A percentile compares a stretch with the other conserved stretches of the same genome.
Conservation (phyloP, 2,329 filamentous ascomycete genomes). For the Trichoderma sp. region DNA sequence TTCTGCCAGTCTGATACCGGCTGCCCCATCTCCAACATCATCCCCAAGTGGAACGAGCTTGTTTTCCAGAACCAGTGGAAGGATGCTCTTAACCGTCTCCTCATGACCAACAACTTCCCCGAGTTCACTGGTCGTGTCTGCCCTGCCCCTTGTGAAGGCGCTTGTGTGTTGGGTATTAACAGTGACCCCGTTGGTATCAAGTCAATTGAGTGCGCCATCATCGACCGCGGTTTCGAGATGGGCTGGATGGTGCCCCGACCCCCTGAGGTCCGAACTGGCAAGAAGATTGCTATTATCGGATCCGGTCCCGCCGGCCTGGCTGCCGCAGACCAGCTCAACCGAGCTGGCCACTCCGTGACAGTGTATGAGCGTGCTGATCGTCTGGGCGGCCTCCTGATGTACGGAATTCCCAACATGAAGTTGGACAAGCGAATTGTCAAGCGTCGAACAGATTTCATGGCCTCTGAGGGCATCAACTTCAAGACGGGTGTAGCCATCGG, state of each 20-base stretch:
- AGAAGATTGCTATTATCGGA: constrained; percentile 85
- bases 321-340: constrained; percentile 91
- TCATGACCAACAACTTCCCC: constrained; percentile 98
- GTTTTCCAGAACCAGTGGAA: constrained; percentile 79
- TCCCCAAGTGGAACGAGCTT: constrained; percentile 93
- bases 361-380: constrained; percentile 94
- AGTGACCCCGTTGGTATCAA: constrained; percentile 98
- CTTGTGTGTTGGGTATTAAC: constrained; percentile 94
- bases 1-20: constrained; percentile 97
- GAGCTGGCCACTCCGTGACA: constrained; percentile 83
- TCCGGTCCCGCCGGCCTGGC: constrained; percentile 92
- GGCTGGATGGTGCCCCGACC: constrained; percentile 92
- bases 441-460: constrained; percentile 94
- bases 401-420: constrained; percentile 99
- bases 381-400: constrained; percentile 91
- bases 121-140: constrained; percentile 98
- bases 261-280: constrained; percentile 80
- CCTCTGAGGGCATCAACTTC: constrained; percentile 82
- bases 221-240: constrained; percentile 96
- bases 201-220: constrained; percentile 96
- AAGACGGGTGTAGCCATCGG: constrained; percentile 78
- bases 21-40: constrained; percentile 96
- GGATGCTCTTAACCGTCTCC: constrained; percentile 85
- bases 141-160: constrained; percentile 93
- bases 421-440: constrained; percentile 97